These are phyloP conservation scores for Talaromyces sp. DNA, from an alignment of 2,329 filamentous ascomycete species.

Conservation along the genomic window DNA sequence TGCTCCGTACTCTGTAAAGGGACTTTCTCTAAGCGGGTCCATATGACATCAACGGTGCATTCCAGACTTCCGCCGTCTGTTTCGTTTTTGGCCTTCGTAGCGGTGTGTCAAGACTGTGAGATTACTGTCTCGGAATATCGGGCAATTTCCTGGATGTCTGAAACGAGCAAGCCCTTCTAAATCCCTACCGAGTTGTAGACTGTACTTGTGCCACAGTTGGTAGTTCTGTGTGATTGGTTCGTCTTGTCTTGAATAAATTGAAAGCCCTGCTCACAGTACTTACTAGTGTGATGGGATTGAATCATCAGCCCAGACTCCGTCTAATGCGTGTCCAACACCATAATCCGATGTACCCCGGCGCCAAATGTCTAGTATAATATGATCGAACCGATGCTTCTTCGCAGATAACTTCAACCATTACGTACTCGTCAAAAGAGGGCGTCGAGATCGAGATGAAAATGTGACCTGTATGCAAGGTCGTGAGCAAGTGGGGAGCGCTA, in stretches of 20 bases:
- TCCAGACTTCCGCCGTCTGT: neutral
- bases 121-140: neutral
- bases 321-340: neutral
- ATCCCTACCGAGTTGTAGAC: neutral
- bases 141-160: neutral
- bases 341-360: neutral
- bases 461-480: constrained; percentile 7
- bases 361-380: neutral
- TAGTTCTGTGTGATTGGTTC: neutral
- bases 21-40: neutral
- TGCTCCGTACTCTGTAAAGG: too few species aligned
- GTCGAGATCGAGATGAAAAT: neutral
- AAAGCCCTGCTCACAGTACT: neutral
- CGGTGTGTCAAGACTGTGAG: neutral
- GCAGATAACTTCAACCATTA: neutral
- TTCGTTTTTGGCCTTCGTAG: neutral
- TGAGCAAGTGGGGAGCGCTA: neutral
- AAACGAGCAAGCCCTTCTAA: neutral
- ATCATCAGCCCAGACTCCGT: neutral
- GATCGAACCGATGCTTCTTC: neutral
- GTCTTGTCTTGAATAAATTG: neutral
- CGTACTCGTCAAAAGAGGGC: neutral
- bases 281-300: neutral
- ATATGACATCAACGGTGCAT: constrained; percentile 7
- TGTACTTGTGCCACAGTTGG: neutral